These are phyloP conservation scores for Boletus bicolor DNA, from an alignment of 768 basidiomycete species.

Conservation along the genomic window DNA sequence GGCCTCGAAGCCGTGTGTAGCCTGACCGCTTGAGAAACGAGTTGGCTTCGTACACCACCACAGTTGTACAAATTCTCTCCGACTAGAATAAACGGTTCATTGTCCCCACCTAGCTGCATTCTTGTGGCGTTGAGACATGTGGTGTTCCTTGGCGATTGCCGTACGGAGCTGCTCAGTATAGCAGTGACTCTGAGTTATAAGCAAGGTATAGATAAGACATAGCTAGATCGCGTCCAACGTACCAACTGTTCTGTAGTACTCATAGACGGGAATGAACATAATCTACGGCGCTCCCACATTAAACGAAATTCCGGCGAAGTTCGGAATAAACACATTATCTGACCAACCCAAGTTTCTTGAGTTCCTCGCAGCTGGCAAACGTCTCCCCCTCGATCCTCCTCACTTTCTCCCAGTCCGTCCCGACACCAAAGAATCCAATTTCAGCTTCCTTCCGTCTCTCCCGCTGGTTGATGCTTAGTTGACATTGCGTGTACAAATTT, in stretches of 20 bases:
- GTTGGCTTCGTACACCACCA: background rate
- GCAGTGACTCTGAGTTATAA: background rate
- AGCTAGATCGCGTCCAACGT: constrained; percentile 1
- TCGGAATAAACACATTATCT: constrained; percentile 29
- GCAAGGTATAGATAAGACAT: constrained; percentile 31
- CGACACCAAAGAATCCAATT: constrained; percentile 85
- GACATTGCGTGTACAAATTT: constrained; percentile 68
- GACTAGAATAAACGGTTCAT: constrained; percentile 12
- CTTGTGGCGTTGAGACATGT: constrained; percentile 10
- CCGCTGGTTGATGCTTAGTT: constrained; percentile 61
- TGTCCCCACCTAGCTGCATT: constrained; percentile 11
- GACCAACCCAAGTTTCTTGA: constrained; percentile 60
- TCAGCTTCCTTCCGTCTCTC: constrained; percentile 72
- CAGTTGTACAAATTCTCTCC: constrained; percentile 11
- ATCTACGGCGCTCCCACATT: constrained; percentile 11
- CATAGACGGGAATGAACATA: constrained; percentile 6
- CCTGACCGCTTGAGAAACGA: background rate
- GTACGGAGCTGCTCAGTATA: background rate
- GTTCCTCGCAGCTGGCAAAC: constrained; percentile 73
- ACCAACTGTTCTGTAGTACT: background rate
- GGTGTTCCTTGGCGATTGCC: background rate
- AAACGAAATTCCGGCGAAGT: constrained; percentile 1
- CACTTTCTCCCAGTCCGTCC: constrained; percentile 91
- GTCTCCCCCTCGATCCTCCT: constrained; percentile 65
- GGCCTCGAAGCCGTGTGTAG: background rate